phyloP scores from a whole-genome alignment of 257 asterid species.

The Misopates orontium region DNA sequence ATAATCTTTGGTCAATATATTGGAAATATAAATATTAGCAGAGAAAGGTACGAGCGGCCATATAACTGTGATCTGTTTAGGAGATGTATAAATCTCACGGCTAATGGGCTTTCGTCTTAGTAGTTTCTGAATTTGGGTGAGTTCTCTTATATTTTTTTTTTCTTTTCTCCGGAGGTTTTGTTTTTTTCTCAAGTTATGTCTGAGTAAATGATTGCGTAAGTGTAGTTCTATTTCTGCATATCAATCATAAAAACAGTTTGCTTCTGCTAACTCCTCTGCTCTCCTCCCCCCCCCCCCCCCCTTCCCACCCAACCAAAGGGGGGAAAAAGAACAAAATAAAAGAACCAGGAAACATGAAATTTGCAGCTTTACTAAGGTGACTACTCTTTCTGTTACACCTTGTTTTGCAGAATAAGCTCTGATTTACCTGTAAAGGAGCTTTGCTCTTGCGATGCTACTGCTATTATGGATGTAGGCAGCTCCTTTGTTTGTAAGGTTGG shows the following conservation, averaged over 20 bases:
- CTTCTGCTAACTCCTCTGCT: not conserved
- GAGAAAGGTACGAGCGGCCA: not conserved
- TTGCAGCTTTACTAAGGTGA: constrained; percentile 11
- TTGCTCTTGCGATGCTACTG: constrained; percentile 52
- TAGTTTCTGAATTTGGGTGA: no score
- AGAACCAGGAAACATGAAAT: not conserved
- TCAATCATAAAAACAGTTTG: not conserved
- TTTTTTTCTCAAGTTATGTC: no score
- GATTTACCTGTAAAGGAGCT: constrained; percentile 60
- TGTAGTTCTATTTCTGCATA: not conserved
- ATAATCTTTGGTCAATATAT: not conserved
- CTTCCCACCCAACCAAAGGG: not conserved
- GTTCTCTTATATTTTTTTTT: no score
- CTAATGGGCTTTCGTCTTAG: no score
- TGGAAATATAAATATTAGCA: not conserved
- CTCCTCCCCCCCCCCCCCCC: constrained; percentile 4
- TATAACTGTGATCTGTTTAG: not conserved
- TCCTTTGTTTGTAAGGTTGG: constrained; percentile 45
- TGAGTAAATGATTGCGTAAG: no score
- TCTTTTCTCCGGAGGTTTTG: no score
- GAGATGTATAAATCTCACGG: not conserved
- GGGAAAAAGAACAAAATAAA: not conserved
- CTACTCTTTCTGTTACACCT: not conserved
- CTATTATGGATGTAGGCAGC: constrained; percentile 28
- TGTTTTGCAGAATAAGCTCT: constrained; percentile 45